These are phyloP conservation scores for Ganoderma lucidum DNA, from an alignment of 1,284 basidiomycete species.

Conservation along the genomic window DNA sequence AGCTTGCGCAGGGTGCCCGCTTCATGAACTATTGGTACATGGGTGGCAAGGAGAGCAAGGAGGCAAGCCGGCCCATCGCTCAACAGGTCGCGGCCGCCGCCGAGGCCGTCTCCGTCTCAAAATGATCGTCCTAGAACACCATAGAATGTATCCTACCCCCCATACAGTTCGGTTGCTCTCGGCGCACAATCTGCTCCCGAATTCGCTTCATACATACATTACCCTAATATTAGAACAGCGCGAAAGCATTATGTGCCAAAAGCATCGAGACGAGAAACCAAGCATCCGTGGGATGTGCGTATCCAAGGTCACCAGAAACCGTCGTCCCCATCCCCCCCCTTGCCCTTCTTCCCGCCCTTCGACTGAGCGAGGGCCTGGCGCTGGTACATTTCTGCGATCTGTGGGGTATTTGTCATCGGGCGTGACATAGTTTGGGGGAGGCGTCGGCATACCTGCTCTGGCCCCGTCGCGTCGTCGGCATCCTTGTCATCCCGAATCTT, in stretches of 20 bases:
- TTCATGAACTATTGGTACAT: constrained; percentile 92
- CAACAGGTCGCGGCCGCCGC: constrained; percentile 49
- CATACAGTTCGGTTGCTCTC: constrained; percentile 12
- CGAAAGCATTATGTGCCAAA: constrained; percentile 13
- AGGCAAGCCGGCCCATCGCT: constrained; percentile 35
- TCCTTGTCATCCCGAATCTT: constrained; percentile 93
- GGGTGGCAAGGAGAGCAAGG: constrained; percentile 77
- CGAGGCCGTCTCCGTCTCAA: constrained; percentile 45
- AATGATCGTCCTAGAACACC: constrained; percentile 27
- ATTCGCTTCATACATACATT: constrained; percentile 22
- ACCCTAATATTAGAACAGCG: constrained; percentile 25
- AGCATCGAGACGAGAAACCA: background rate
- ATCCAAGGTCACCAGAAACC: constrained; percentile 80
- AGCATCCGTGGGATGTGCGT: background rate
- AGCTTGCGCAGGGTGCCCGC: constrained; percentile 82
- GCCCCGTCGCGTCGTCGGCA: constrained; percentile 90
- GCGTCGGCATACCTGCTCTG: constrained; percentile 80
- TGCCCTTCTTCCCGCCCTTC: constrained; percentile 72
- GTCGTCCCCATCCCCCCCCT: constrained; percentile 77
- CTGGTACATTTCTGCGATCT: constrained; percentile 97
- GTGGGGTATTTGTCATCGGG: constrained; percentile 34
- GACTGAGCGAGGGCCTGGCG: constrained; percentile 84
- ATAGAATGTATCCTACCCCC: constrained; percentile 13
- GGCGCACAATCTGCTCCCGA: constrained; percentile 15
- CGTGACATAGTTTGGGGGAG: constrained; percentile 18